phyloP scores from a whole-genome alignment of 2,329 filamentous ascomycete species.

The Aureobasidium sp. region DNA sequence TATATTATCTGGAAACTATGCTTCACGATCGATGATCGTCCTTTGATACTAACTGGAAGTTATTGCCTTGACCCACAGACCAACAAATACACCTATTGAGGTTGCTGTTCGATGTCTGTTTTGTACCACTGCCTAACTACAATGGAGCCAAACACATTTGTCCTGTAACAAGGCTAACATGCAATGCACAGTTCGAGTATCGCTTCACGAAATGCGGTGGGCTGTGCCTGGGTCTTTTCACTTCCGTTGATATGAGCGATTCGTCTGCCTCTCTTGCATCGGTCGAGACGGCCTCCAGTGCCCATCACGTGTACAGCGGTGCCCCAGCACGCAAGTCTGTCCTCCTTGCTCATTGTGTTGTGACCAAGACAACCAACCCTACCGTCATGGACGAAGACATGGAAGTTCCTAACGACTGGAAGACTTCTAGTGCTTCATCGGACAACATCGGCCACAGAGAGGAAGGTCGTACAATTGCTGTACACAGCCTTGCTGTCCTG shows the following conservation, averaged over 20 bases:
- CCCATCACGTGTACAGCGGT: conserved; percentile 52
- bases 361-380: conserved; percentile 57
- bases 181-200: conserved; percentile 57
- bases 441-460: conserved; percentile 56
- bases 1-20: neutral
- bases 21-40: neutral
- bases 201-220: conserved; percentile 67
- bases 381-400: conserved; percentile 69
- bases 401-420: conserved; percentile 62
- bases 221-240: conserved; percentile 73
- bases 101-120: neutral
- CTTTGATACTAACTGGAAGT: too few species aligned
- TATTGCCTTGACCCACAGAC: neutral
- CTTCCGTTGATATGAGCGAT: conserved; percentile 49
- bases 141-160: neutral
- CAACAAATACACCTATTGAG: neutral
- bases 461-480: conserved; percentile 62
- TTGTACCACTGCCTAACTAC: neutral
- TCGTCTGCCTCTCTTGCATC: conserved; percentile 41
- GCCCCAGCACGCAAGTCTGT: conserved; percentile 51
- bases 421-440: conserved; percentile 21
- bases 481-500: conserved; percentile 76
- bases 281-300: conserved; percentile 46
- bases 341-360: conserved; percentile 69
- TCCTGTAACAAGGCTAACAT: neutral